phyloP scores from a whole-genome alignment of 768 basidiomycete genomes.

The Amanita rimosa region DNA sequence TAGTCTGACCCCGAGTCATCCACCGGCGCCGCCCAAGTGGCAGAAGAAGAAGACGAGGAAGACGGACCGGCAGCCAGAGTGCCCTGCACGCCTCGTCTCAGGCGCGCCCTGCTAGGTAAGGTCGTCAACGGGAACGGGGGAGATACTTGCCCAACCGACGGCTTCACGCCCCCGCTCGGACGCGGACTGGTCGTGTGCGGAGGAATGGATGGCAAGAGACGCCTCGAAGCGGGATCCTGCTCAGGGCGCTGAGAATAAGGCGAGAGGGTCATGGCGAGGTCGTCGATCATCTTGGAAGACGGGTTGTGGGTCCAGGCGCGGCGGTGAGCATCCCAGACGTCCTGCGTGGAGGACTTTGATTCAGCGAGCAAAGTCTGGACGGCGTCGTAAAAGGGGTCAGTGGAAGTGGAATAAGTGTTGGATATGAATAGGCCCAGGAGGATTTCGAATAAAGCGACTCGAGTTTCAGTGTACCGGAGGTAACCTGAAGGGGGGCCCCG shows the following conservation, averaged over 20 bases:
- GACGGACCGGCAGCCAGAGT: background rate
- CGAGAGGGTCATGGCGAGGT: conserved; percentile 14
- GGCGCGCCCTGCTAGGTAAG: background rate
- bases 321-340: conserved; percentile 19
- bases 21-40: background rate
- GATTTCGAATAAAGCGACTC: conserved; percentile 17
- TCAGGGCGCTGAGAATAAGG: conserved; percentile 15
- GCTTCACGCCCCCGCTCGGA: background rate
- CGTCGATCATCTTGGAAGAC: conserved; percentile 14
- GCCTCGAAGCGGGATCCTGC: conserved; percentile 11
- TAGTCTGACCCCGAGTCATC: background rate
- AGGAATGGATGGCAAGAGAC: conserved; percentile 11
- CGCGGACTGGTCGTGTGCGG: background rate
- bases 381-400: conserved; percentile 10
- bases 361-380: conserved; percentile 10
- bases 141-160: background rate
- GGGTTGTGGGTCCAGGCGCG: conserved; percentile 12
- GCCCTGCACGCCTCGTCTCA: background rate
- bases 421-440: conserved; percentile 16
- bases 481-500: conserved; percentile 20
- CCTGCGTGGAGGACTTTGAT: conserved; percentile 16
- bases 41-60: background rate
- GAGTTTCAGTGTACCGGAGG: conserved; percentile 17
- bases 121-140: conserved; percentile 1
- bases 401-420: conserved; percentile 7